Evolutionary conservation across 192 early-diverging fungal genomes (phyloP).

Genomic region (Jimgerdemannia lactiflua): DNA sequence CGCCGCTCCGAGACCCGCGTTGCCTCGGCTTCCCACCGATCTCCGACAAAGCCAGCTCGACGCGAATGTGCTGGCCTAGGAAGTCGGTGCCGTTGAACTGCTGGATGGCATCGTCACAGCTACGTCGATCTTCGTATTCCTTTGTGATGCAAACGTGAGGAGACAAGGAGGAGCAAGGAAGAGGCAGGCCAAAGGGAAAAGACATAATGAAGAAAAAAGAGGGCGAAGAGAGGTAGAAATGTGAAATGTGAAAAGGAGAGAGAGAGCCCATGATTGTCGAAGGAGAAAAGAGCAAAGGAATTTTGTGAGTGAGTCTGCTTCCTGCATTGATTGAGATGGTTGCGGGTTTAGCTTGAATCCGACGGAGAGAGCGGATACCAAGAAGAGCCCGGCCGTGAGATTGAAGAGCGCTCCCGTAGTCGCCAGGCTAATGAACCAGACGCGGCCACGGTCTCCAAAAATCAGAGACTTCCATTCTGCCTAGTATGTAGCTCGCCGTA

Average conservation of each 20-base stretch:
- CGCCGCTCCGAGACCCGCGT: neutral
- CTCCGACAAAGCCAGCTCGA: slow-evolving; percentile 13
- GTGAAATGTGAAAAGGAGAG: no score
- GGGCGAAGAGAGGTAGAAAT: neutral
- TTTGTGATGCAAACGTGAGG: slow-evolving; percentile 2
- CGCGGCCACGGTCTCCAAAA: no score
- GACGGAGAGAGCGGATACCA: neutral
- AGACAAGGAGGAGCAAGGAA: neutral
- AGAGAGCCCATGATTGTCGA: neutral
- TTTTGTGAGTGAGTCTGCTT: neutral
- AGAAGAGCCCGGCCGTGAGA: neutral
- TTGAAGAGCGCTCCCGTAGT: no score
- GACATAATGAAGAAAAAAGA: neutral
- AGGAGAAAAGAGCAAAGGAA: neutral
- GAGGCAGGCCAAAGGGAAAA: neutral
- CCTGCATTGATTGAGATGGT: neutral
- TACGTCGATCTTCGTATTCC: slow-evolving; percentile 28
- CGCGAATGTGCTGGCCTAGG: slow-evolving; percentile 19
- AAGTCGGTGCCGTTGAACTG: slow-evolving; percentile 20
- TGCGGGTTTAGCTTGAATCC: neutral
- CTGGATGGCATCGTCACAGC: slow-evolving; percentile 19
- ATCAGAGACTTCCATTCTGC: no score
- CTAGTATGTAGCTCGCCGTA: neutral
- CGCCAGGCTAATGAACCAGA: no score
- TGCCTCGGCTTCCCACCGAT: neutral